phyloP scores from a whole-genome alignment of 257 asterid genomes.

The Rauvolfia tetraphylla region DNA sequence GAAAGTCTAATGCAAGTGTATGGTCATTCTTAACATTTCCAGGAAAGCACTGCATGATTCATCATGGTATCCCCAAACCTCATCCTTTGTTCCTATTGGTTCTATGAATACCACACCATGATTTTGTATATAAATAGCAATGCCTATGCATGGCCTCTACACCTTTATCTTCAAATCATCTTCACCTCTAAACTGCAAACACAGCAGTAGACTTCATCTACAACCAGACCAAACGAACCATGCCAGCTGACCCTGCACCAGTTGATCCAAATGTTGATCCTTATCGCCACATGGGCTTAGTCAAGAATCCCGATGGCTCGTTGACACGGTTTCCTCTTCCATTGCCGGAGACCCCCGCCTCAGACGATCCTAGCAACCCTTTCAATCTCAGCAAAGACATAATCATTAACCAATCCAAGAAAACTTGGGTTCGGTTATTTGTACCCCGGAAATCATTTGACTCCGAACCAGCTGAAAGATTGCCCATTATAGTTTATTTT shows the following conservation, averaged over 20 bases:
- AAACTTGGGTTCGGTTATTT: constrained; percentile 32
- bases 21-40: too few relatives aligned
- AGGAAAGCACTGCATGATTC: too few relatives aligned
- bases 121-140: too few relatives aligned
- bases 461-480: neutral
- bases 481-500: constrained; percentile 39
- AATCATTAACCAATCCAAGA: constrained; percentile 22
- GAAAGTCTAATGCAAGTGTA: too few relatives aligned
- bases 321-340: constrained; percentile 19
- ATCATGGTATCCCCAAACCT: too few relatives aligned
- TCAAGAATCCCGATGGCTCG: constrained; percentile 31
- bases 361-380: constrained; percentile 19
- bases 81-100: too few relatives aligned
- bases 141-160: too few relatives aligned
- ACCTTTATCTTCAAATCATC: too few relatives aligned
- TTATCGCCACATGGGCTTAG: constrained; percentile 28
- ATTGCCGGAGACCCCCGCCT: constrained; percentile 10
- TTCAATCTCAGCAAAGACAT: constrained; percentile 30
- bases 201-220: too few relatives aligned
- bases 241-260: constrained; percentile 7
- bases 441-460: constrained; percentile 18
- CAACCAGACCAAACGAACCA: too few relatives aligned
- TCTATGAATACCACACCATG: too few relatives aligned
- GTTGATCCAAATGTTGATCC: constrained; percentile 34
- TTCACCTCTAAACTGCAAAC: too few relatives aligned